Percentiles rank a stretch among this genome's conserved stretches.
Evolutionary conservation across 306 rosid genomes (phyloP).

Genomic region (Mucuna pruriens): DNA sequence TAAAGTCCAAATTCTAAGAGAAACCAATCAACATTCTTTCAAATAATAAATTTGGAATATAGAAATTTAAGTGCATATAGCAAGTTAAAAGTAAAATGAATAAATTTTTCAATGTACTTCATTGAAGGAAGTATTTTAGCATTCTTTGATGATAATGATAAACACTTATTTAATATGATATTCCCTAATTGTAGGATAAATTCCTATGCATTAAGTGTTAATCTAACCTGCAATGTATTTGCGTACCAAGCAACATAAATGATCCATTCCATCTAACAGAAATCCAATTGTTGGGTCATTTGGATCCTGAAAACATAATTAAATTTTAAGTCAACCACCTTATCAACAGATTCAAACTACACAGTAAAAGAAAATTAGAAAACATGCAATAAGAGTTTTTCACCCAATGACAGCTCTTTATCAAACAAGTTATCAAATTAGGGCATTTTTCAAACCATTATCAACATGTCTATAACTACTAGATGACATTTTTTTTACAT

Average conservation of each 20-base stretch:
- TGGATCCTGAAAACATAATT: constrained; percentile 72
- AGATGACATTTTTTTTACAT: background rate
- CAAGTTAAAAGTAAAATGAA: constrained; percentile 13
- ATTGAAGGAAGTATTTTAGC: constrained; percentile 21
- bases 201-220: constrained; percentile 22
- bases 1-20: too few species aligned
- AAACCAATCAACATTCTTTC: background rate
- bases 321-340: constrained; percentile 45
- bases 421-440: background rate
- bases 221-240: constrained; percentile 90
- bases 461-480: background rate
- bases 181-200: constrained; percentile 22
- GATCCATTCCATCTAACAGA: constrained; percentile 95
- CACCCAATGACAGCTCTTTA: constrained; percentile 21
- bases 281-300: constrained; percentile 98
- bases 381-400: background rate
- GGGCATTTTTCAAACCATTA: background rate
- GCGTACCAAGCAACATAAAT: constrained; percentile 92
- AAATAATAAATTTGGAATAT: constrained; percentile 11
- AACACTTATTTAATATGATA: constrained; percentile 17
- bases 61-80: constrained; percentile 2
- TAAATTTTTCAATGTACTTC: background rate
- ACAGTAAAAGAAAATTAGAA: constrained; percentile 20
- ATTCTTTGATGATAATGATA: constrained; percentile 24
- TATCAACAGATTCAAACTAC: constrained; percentile 31